A percentile compares a stretch with the other conserved stretches of the same genome.
These are phyloP conservation scores for Mycothermus thermophilus DNA, from an alignment of 495 filamentous ascomycete species.

Conservation along the genomic window DNA sequence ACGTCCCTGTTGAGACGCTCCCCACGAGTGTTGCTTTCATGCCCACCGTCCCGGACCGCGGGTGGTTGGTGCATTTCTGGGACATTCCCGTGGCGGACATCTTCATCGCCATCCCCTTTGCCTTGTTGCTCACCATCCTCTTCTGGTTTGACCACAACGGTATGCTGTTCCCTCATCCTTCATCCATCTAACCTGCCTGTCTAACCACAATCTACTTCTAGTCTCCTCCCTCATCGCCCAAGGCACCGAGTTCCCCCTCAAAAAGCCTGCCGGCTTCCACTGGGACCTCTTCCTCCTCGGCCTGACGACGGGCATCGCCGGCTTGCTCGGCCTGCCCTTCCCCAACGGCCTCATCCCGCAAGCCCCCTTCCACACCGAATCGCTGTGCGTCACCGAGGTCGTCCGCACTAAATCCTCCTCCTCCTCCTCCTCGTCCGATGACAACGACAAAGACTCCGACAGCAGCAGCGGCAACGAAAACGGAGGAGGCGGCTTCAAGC, in stretches of 20 bases:
- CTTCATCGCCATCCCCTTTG: conserved; percentile 83
- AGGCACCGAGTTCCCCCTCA: conserved; percentile 80
- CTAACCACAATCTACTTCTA: conserved; percentile 8
- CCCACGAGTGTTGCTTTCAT: conserved; percentile 68
- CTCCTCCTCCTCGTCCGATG: neutral
- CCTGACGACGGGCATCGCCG: conserved; percentile 70
- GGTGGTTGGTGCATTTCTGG: conserved; percentile 87
- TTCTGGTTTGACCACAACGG: conserved; percentile 93
- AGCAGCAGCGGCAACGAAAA: conserved; percentile 41
- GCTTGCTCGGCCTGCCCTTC: conserved; percentile 74
- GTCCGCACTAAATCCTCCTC: conserved; percentile 17
- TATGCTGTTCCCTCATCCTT: conserved; percentile 18
- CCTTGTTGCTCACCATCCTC: conserved; percentile 67
- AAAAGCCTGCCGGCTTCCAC: conserved; percentile 88
- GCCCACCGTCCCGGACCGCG: conserved; percentile 54
- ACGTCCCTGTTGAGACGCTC: conserved; percentile 48
- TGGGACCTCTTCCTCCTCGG: conserved; percentile 93
- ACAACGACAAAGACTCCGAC: neutral
- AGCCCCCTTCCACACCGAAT: conserved; percentile 83
- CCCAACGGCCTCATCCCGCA: conserved; percentile 90
- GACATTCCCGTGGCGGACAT: conserved; percentile 58
- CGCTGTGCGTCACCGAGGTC: conserved; percentile 59
- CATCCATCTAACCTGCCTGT: neutral
- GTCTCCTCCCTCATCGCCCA: conserved; percentile 83
- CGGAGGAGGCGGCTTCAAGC: conserved; percentile 45